Base-by-base conservation (phyloP, 306 rosid species). In the Prosopis cineraria region DNA sequence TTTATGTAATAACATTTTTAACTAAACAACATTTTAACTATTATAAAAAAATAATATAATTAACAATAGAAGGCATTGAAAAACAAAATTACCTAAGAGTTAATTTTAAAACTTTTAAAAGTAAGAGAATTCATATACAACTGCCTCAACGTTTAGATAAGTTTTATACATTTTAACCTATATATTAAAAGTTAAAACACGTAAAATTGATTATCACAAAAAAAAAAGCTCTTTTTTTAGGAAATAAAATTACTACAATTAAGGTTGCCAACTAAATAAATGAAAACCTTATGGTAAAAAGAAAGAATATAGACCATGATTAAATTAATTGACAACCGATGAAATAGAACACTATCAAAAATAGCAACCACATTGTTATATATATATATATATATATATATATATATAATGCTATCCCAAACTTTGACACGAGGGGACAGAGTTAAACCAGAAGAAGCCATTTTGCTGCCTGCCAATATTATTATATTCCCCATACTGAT, bases 321-420 rank as follows among this genome's bases (percentile, higher is more conserved):
- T 79, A 58, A 85, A 79, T 81, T 56, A 58, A 65, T 80, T 25
- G 66, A 56, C 44, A 0, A 79, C 45, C 63, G 48, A 60, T 48
- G 64, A 37, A 30, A 75, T 71, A 71, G 47, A 82, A 79, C 72
- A 68, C 73, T 40, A 78, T 78, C 65, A 55, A 70, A 67, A 78
- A 58, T 37, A 48, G 58, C 76, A 70, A 58, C 24, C 29, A 31
- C 24, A 70, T 81, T 53, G 84, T 60, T 30, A 70, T 45, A 39
- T 70, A 78, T 70, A 64, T 50, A 74, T n/a, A n/a, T n/a, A n/a
- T n/a, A n/a, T n/a, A n/a, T n/a, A n/a, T n/a, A n/a, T 30, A 70
- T 45, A 39, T 70, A 78, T 70, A 64, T 50, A 74, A 75, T 75
- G 74, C 79, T 74, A 70, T 19, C 79, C 52, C 81, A 78, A 74